Conservation (phyloP, 2,329 filamentous ascomycete species). For the Aureobasidium namibiae region DNA sequence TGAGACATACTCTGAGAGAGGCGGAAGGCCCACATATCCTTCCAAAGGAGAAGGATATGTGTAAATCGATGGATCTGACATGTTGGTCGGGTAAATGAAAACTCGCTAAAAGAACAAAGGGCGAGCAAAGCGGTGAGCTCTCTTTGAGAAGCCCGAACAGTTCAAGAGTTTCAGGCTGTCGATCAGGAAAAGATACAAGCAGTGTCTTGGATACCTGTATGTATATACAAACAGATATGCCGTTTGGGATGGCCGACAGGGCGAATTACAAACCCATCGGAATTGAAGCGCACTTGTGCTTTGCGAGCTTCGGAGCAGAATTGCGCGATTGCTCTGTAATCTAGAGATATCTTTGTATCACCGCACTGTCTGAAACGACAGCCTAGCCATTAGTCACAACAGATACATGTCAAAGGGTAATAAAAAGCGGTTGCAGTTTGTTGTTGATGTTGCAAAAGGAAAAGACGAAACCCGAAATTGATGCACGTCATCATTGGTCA, state of each 20-base stretch:
- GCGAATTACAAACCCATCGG: constrained; percentile 9
- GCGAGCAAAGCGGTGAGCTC: not conserved
- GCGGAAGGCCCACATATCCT: constrained; percentile 41
- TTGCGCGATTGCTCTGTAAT: not conserved
- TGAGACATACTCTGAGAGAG: constrained; percentile 34
- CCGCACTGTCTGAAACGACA: not conserved
- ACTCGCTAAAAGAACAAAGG: not conserved
- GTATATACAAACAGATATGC: not conserved
- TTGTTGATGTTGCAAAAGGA: not conserved
- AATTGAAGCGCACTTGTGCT: constrained; percentile 10
- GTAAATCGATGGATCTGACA: constrained; percentile 45
- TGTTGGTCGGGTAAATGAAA: constrained; percentile 19
- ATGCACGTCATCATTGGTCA: not conserved
- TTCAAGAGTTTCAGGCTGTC: not conserved
- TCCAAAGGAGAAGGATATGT: constrained; percentile 48
- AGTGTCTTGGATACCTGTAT: not conserved
- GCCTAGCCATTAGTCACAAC: not conserved
- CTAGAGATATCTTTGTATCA: not conserved
- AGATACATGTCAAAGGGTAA: not conserved
- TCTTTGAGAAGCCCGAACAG: no score
- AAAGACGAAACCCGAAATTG: not conserved
- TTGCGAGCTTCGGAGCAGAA: not conserved
- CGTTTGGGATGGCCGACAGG: not conserved
- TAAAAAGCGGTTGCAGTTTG: not conserved
- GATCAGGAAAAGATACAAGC: not conserved